Conservation (phyloP, 768 basidiomycete genomes). For the Tulasnella sp. region DNA sequence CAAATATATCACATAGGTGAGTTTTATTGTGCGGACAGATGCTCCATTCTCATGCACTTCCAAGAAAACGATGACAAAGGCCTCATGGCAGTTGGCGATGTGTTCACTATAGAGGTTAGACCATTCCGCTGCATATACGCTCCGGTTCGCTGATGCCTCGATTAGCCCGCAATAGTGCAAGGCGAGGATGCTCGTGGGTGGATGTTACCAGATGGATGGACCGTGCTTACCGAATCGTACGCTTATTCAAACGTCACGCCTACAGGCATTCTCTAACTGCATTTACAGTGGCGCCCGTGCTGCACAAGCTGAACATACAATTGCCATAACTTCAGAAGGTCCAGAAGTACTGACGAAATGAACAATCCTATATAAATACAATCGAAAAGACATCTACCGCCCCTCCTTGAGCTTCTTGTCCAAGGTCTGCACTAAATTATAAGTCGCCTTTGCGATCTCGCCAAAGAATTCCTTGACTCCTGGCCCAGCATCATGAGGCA, state of each 20-base stretch:
- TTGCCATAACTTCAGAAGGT: conserved; percentile 67
- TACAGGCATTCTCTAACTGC: not conserved
- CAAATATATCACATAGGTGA: conserved; percentile 71
- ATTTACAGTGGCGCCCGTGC: conserved; percentile 49
- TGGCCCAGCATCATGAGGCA: conserved; percentile 5
- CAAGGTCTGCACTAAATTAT: conserved; percentile 5
- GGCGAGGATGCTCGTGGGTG: conserved; percentile 53
- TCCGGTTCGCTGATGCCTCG: not conserved
- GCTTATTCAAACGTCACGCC: conserved; percentile 18
- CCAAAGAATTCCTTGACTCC: conserved; percentile 11
- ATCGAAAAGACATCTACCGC: not conserved
- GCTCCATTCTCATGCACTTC: not conserved
- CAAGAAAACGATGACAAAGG: conserved; percentile 78
- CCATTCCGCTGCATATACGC: not conserved
- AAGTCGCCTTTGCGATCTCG: not conserved
- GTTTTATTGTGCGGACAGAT: conserved; percentile 21
- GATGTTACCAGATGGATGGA: conserved; percentile 90
- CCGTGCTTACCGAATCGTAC: conserved; percentile 68
- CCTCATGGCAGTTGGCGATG: conserved; percentile 70
- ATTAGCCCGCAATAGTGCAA: conserved; percentile 67
- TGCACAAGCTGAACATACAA: conserved; percentile 81
- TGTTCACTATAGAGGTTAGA: conserved; percentile 82
- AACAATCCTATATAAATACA: conserved; percentile 3
- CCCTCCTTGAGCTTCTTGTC: conserved; percentile 6
- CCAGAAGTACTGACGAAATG: conserved; percentile 61